Evolutionary conservation across 257 asterid species (phyloP), one percentile per base, ranked within the genome.

Genomic region (Primulina eburnea): DNA sequence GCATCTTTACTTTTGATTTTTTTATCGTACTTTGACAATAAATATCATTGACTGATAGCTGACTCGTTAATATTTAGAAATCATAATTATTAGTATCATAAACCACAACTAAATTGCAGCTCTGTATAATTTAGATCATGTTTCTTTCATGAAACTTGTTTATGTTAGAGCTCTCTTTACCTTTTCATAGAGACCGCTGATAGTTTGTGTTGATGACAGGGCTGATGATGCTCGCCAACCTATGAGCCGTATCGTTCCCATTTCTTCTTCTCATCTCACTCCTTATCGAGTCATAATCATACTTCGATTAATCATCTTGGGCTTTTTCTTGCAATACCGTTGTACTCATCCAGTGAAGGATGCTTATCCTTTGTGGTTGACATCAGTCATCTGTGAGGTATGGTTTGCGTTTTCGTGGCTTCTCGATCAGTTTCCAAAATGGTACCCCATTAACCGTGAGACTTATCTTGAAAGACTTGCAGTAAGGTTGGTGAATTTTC

Each of bases 331-430:
- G 82, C 88, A 88, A 85, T 88, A 85, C 78, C 92, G 92, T 53
- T 60, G 71, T 32, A 83, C 88, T 70, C 92, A 85, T 77, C 89
- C 89, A 7, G 95, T 85, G 72, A 80, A 79, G 11, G 87, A 86
- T 75, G 95, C 92, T 53, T 88, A 88, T 76, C 92, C 92, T 56
- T 43, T 88, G 74, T 88, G 95, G 93, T 77, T 87, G 70, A 85
- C 80, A 64, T 87, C 93, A 47, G 93, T 87, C 63, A 87, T 87
- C 40, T 88, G 95, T 73, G 95, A 88, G 85, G 67, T 88, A 67
- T 88, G 92, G 95, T 88, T 88, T 80, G 89, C 89, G 21, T 70
- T 85, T 32, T 88, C 95, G 32, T 85, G 92, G 95, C 85, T 85
- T 77, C 81, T 88, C 38, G 95, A 88, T 63, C 92, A 88, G 68